phyloP scores from a whole-genome alignment of 306 rosid genomes.

The Rubus parviflorus region DNA sequence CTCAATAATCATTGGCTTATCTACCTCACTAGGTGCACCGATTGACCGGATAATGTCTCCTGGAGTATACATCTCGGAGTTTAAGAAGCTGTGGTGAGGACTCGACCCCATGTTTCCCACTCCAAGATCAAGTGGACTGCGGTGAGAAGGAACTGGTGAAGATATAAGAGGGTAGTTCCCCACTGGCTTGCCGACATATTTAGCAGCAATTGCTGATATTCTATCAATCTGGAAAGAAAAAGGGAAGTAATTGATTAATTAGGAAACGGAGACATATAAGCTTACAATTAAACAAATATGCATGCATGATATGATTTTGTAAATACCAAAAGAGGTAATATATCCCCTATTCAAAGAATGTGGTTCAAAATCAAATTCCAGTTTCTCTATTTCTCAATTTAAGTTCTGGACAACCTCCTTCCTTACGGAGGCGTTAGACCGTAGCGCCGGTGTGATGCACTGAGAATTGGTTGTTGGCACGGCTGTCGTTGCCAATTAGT shows the following conservation, averaged over 20 bases:
- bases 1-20: constrained; percentile 86
- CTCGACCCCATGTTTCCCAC: constrained; percentile 53
- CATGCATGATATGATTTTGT: background rate
- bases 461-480: background rate
- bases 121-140: constrained; percentile 62
- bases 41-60: constrained; percentile 77
- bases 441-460: background rate
- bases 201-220: constrained; percentile 90
- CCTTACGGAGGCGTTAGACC: background rate
- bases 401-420: background rate
- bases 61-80: constrained; percentile 53
- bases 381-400: background rate
- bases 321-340: background rate
- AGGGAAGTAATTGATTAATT: background rate
- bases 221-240: constrained; percentile 63
- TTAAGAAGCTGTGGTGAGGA: constrained; percentile 2
- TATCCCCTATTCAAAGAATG: background rate
- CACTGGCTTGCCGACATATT: constrained; percentile 89
- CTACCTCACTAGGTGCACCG: constrained; percentile 66
- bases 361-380: background rate
- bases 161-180: constrained; percentile 73
- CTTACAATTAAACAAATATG: background rate
- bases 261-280: background rate
- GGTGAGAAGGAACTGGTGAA: constrained; percentile 56
- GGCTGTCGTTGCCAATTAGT: background rate